Base-by-base conservation (phyloP, 1,284 basidiomycete genomes). In the Wolfiporia cocos region DNA sequence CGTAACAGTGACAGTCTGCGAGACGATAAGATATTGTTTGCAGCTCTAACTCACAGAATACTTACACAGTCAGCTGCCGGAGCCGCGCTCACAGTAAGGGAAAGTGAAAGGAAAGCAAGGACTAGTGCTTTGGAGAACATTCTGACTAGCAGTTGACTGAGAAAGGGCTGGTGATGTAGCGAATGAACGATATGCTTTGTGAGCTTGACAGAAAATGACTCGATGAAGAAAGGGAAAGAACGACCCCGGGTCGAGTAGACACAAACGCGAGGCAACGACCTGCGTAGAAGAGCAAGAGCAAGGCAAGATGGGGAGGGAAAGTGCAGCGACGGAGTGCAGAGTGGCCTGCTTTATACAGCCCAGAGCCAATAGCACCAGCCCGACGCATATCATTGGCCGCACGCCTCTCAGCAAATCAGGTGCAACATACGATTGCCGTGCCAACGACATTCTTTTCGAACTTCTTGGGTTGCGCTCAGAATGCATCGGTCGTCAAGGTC, bases 221-320 rank as follows among this genome's bases (percentile, higher is more conserved):
- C 40, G 44, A 42, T 36, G 41, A 39, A 28, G 36, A 37, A 41
- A 45, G 33, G 51, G 46, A 47, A 39, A 48, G 51, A 56, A 57
- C 58, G 62, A 64, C 61, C 55, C 62, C 62, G 57, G 64, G 56
- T 61, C 62, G 53, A 53, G 54, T 53, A 51, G 49, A 54, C 46
- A 39, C 47, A 49, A 53, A 56, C 56, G 54, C 55, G 54, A 54
- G 56, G 54, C 56, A 53, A 52, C 52, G 53, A 51, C 54, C 53
- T 51, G 55, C 39, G 44, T 35, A 49, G 39, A 47, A 47, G 46
- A 48, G 52, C 48, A 51, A 48, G 48, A 54, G 51, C 48, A 47
- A 53, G 37, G 45, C 41, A 39, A 40, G 44, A 46, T 46, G 44
- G 34, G 36, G 17, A 24, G 26, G 15, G 18, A 24, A 23, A 22